Percentiles rank a stretch among this genome's conserved stretches.
phyloP scores from a whole-genome alignment of 805 yeast genomes.

The Wickerhamiella spandovensis region DNA sequence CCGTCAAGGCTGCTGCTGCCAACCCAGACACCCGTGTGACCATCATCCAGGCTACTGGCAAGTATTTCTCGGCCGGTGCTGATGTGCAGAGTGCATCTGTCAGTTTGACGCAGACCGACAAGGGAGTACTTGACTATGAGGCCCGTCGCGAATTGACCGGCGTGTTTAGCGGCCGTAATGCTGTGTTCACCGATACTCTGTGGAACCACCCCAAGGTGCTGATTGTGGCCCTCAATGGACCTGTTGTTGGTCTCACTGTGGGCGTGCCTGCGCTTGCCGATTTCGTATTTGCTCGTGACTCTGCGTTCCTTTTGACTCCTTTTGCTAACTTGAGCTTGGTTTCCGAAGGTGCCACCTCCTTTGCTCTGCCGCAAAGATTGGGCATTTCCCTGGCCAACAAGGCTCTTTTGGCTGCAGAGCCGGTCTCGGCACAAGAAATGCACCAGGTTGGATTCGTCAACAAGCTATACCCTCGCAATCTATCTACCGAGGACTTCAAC shows the following conservation, averaged over 20 bases:
- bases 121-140: constrained; percentile 9
- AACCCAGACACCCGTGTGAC: constrained; percentile 53
- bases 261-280: constrained; percentile 68
- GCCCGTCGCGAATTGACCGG: constrained; percentile 34
- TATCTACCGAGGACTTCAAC: constrained; percentile 37
- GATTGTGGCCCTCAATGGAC: constrained; percentile 70
- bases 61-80: constrained; percentile 78
- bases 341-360: constrained; percentile 66
- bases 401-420: constrained; percentile 56
- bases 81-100: constrained; percentile 34
- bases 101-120: neutral
- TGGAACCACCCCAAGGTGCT: constrained; percentile 59
- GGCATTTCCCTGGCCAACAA: constrained; percentile 65
- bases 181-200: constrained; percentile 52
- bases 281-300: constrained; percentile 50
- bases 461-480: constrained; percentile 32
- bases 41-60: constrained; percentile 54
- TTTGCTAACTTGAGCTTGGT: constrained; percentile 74
- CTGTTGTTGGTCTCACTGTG: constrained; percentile 67
- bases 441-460: constrained; percentile 46
- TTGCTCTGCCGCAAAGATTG: constrained; percentile 52
- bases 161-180: constrained; percentile 56
- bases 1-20: constrained; percentile 47
- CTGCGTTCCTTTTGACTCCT: constrained; percentile 53
- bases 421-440: constrained; percentile 48